Evolutionary conservation across 2,329 filamentous ascomycete species (phyloP), one percentile per base, ranked within the genome.

Genomic region (Pseudogymnoascus sp.): DNA sequence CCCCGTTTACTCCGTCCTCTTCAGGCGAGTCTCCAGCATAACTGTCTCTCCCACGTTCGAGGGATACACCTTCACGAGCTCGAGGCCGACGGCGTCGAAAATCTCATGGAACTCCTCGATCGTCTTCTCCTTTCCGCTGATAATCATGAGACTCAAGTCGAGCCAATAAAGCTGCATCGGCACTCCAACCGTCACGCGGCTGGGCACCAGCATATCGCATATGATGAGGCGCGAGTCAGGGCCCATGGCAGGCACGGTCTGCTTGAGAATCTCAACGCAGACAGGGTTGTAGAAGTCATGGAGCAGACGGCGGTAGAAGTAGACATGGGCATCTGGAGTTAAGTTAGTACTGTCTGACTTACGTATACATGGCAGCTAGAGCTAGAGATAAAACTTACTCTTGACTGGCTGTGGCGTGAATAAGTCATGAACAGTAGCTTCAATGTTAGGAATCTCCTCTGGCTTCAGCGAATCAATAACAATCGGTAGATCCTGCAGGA

Each of bases 1-100:
- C 12, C 20, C 14, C 4, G 18, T 14, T 6, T 20, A 59, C 6
- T 33, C 33, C 11, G 50, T 43, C 59, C 57, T 67, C 67, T 57
- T 53, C 28, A 73, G 58, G 7, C 64, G 68, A 6, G 69, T 69
- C 61, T 74, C 71, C 11, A 74, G 60, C 67, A 72, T 72, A 8
- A 66, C 70, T 4, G 71, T 73, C n/a, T 66, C 66, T 2, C 71
- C 71, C 33, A 71, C 66, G 1, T 59, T 59, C 6, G 69, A 65
- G 7, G 58, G 65, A 64, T 64, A 69, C 15, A 70, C 63, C 61
- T 68, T 68, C 33, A 69, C 66, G 20, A 70, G 63, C 38, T 69
- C 66, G 22, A 70, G 58, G 2, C 68, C 67, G 11, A 64, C 64
- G 3, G 61, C 63, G 8, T 66, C 60, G 9, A 70, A 61, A 11